These are phyloP conservation scores for Aspergillus steynii DNA, from an alignment of 495 filamentous ascomycete genomes.

Conservation along the genomic window DNA sequence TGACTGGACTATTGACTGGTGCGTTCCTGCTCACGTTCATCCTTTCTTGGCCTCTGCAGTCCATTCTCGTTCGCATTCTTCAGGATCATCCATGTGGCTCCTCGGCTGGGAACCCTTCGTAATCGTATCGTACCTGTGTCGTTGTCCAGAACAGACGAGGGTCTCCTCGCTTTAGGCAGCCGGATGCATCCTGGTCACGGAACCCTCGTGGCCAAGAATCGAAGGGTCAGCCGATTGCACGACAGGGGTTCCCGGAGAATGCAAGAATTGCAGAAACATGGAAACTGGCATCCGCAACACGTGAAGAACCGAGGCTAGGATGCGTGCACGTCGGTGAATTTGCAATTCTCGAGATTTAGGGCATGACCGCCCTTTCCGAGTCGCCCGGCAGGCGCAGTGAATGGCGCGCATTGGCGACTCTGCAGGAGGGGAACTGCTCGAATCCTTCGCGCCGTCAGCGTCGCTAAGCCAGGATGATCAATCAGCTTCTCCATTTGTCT, in stretches of 20 bases:
- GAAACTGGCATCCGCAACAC: background rate
- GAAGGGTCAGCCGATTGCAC: background rate
- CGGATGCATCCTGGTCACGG: background rate
- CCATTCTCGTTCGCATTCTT: background rate
- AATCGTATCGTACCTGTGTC: background rate
- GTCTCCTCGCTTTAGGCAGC: background rate
- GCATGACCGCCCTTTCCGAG: background rate
- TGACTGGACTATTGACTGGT: background rate
- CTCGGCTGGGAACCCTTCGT: background rate
- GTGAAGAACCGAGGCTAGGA: background rate
- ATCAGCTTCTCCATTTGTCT: background rate
- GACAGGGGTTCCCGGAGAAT: background rate
- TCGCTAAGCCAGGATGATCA: background rate
- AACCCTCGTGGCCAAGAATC: background rate
- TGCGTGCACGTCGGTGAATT: background rate
- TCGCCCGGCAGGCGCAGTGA: background rate
- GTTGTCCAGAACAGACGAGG: background rate
- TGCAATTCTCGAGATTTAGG: background rate
- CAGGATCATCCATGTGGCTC: slow-evolving; percentile 6
- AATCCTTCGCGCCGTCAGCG: background rate
- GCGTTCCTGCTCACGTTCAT: background rate
- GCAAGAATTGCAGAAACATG: background rate
- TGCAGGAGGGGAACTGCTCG: background rate
- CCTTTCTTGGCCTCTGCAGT: background rate
- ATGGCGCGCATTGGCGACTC: background rate